These are phyloP conservation scores for Pseudonectria foliicola DNA, from an alignment of 2,329 filamentous ascomycete species.

Conservation along the genomic window DNA sequence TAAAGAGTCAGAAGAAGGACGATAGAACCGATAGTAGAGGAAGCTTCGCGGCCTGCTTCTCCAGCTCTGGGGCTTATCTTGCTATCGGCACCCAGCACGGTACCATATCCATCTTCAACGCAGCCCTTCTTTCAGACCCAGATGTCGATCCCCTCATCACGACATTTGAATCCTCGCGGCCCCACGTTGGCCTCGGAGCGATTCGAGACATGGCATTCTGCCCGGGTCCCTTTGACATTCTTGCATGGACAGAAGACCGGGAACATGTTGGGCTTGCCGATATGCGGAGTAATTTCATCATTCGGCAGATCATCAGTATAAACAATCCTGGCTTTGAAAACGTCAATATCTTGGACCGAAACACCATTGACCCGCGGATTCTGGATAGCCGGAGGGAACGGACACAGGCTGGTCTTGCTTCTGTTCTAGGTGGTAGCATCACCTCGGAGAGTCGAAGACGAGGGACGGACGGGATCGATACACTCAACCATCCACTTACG, in stretches of 20 bases:
- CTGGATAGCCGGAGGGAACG: constrained; percentile 41
- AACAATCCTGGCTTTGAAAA: constrained; percentile 52
- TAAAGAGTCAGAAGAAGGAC: constrained; percentile 50
- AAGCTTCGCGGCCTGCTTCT: constrained; percentile 75
- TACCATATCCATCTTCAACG: constrained; percentile 68
- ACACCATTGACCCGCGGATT: constrained; percentile 46
- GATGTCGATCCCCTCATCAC: constrained; percentile 58
- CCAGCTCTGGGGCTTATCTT: constrained; percentile 60
- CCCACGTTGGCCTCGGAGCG: constrained; percentile 64
- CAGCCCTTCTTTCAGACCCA: constrained; percentile 37
- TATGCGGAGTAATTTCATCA: constrained; percentile 57
- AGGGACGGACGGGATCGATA: constrained; percentile 30
- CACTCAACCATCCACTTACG: constrained; percentile 44
- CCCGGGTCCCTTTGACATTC: constrained; percentile 78
- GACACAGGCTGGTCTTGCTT: constrained; percentile 15
- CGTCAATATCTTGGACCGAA: constrained; percentile 48
- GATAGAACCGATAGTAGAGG: constrained; percentile 52
- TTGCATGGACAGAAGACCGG: constrained; percentile 91
- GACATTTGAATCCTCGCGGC: constrained; percentile 70
- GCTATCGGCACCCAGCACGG: constrained; percentile 77
- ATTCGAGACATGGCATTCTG: constrained; percentile 90
- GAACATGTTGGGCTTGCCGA: constrained; percentile 69
- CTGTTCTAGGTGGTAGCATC: constrained; percentile 4
- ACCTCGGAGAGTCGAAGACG: constrained; percentile 21
- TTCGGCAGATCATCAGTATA: constrained; percentile 62